These are phyloP conservation scores for Agroathelia rolfsii DNA, from an alignment of 1,284 basidiomycete genomes.

Conservation along the genomic window DNA sequence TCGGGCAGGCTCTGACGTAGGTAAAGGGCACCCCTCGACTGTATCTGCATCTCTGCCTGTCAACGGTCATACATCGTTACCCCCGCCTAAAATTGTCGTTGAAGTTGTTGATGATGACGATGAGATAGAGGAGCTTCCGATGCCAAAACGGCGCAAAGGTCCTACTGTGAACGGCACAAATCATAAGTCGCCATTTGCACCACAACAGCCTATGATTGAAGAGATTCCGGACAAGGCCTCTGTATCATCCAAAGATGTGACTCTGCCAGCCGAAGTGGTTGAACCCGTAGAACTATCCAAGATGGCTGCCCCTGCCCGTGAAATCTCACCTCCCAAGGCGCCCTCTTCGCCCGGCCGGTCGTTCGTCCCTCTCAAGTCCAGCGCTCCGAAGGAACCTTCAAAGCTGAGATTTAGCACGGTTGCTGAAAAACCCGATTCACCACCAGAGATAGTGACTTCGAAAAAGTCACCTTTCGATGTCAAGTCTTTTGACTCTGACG, in stretches of 20 bases:
- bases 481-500: no score
- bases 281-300: constrained; percentile 25
- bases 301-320: constrained; percentile 9
- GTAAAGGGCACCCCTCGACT: constrained; percentile 4
- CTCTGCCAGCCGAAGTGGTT: constrained; percentile 27
- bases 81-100: constrained; percentile 13
- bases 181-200: constrained; percentile 1
- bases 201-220: no score
- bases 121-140: no score
- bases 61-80: constrained; percentile 17
- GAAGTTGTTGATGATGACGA: constrained; percentile 22
- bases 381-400: constrained; percentile 59
- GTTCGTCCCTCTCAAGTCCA: constrained; percentile 31
- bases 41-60: constrained; percentile 10
- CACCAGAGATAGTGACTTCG: not conserved
- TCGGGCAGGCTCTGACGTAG: constrained; percentile 10
- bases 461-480: constrained; percentile 11
- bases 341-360: constrained; percentile 15
- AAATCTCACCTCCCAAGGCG: constrained; percentile 15
- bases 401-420: constrained; percentile 56
- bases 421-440: constrained; percentile 23
- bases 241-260: constrained; percentile 9
- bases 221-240: constrained; percentile 10
- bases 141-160: constrained; percentile 31
- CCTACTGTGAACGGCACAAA: constrained; percentile 8